These are phyloP conservation scores for Puccinia brachypodii DNA, from an alignment of 1,284 basidiomycete genomes.

Conservation along the genomic window DNA sequence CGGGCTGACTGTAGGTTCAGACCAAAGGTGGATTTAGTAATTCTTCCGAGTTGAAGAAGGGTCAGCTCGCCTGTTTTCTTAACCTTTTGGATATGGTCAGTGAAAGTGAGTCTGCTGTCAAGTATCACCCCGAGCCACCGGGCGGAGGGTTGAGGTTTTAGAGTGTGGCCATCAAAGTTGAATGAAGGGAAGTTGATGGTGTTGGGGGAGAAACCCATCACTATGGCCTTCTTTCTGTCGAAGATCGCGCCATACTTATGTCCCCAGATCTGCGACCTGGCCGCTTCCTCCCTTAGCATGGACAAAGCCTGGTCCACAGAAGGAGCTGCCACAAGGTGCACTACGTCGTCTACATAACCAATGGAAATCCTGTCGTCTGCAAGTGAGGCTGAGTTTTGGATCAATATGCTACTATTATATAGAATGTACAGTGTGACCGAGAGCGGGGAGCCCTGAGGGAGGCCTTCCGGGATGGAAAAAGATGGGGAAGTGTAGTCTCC, in stretches of 20 bases:
- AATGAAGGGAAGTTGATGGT: too few species aligned
- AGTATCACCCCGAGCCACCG: slow-evolving; percentile 2
- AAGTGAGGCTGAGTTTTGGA: not conserved
- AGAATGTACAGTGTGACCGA: slow-evolving; percentile 17
- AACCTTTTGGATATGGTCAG: not conserved
- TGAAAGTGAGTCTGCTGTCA: not conserved
- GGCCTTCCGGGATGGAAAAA: not conserved
- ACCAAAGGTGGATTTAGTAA: slow-evolving; percentile 7
- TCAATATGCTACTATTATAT: slow-evolving; percentile 2
- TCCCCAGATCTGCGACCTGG: not conserved
- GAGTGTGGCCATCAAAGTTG: too few species aligned
- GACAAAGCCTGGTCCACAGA: not conserved
- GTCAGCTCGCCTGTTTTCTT: not conserved
- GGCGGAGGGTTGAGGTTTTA: not conserved
- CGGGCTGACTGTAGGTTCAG: not conserved
- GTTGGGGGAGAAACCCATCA: too few species aligned
- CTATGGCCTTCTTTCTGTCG: slow-evolving; percentile 28
- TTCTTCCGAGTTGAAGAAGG: not conserved
- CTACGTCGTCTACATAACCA: slow-evolving; percentile 17
- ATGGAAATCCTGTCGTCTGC: not conserved
- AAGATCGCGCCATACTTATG: slow-evolving; percentile 5
- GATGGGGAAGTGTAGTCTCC: not conserved
- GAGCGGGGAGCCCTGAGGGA: slow-evolving; percentile 25
- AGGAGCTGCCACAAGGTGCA: not conserved
- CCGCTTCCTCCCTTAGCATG: not conserved